These are phyloP conservation scores for Candida sphagnicola DNA, from an alignment of 805 yeast species.

Conservation along the genomic window DNA sequence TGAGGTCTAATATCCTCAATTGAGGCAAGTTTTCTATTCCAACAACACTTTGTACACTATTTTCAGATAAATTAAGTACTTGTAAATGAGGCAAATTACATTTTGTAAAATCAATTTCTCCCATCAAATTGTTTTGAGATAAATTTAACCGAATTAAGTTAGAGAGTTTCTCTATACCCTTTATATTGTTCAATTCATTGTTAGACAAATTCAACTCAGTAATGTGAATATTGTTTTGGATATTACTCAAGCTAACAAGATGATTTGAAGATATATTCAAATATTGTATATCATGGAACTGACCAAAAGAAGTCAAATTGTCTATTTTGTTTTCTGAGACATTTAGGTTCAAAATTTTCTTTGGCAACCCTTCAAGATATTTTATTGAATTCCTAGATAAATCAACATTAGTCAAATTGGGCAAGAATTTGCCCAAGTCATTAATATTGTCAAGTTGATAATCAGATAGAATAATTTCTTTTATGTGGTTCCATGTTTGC, in stretches of 20 bases:
- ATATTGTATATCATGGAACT: conserved; percentile 37
- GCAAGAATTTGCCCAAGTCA: conserved; percentile 42
- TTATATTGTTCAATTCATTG: conserved; percentile 32
- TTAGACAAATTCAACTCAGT: conserved; percentile 34
- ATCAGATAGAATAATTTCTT: conserved; percentile 31
- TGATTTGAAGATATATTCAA: conserved; percentile 38
- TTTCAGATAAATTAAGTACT: conserved; percentile 41
- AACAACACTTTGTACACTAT: conserved; percentile 26
- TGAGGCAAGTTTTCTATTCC: conserved; percentile 34
- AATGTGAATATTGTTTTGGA: conserved; percentile 39
- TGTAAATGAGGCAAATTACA: conserved; percentile 37
- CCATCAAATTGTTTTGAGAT: conserved; percentile 38
- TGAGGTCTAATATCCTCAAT: conserved; percentile 37
- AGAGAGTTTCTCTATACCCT: conserved; percentile 34
- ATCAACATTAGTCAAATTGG: conserved; percentile 36
- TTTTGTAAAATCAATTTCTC: conserved; percentile 31
- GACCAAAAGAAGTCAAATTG: conserved; percentile 38
- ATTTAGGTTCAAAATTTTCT: conserved; percentile 30
- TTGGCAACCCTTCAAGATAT: conserved; percentile 46
- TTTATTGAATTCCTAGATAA: conserved; percentile 40
- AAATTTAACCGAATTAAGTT: conserved; percentile 39
- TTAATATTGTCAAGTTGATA: conserved; percentile 36
- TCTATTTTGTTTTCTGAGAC: conserved; percentile 37
- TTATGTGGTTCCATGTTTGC: conserved; percentile 40
- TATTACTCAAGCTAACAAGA: conserved; percentile 31